These are phyloP conservation scores for Coniochaeta sp. DNA, from an alignment of 2,329 filamentous ascomycete species.

Conservation along the genomic window DNA sequence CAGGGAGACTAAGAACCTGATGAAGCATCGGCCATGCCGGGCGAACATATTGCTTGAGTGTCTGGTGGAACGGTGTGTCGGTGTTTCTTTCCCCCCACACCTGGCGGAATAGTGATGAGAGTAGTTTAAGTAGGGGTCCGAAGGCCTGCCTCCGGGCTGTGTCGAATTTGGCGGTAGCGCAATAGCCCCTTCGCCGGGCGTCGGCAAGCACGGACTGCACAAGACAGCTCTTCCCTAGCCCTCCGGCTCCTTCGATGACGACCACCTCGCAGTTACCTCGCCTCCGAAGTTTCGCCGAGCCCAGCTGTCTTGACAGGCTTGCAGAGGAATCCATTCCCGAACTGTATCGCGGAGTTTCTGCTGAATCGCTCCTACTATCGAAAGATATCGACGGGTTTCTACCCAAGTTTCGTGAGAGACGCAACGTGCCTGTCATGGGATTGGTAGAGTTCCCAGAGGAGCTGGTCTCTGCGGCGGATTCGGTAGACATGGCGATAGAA, in stretches of 20 bases:
- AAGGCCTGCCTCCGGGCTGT: conserved; percentile 53
- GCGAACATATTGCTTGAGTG: conserved; percentile 53
- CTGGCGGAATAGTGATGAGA: conserved; percentile 60
- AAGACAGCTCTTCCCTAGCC: conserved; percentile 58
- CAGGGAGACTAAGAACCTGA: conserved; percentile 53
- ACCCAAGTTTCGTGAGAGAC: conserved; percentile 40
- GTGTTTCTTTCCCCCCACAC: conserved; percentile 61
- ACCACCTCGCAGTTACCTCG: conserved; percentile 59
- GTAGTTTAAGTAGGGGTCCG: conserved; percentile 55
- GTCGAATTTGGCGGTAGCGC: conserved; percentile 60
- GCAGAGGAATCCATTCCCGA: conserved; percentile 36
- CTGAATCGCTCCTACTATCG: conserved; percentile 38
- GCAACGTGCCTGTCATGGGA: conserved; percentile 17
- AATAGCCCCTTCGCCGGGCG: conserved; percentile 54
- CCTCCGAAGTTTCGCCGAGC: conserved; percentile 44
- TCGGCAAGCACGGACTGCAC: conserved; percentile 57
- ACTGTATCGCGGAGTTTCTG: conserved; percentile 21
- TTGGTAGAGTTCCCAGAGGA: conserved; percentile 37
- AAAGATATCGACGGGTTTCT: conserved; percentile 43
- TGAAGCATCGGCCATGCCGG: conserved; percentile 60
- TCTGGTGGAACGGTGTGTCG: conserved; percentile 55
- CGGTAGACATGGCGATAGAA: conserved; percentile 26
- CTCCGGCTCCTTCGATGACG: conserved; percentile 52
- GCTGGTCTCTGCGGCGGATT: conserved; percentile 36
- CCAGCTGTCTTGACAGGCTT: conserved; percentile 40